These are phyloP conservation scores for Kwoniella sp. DNA, from an alignment of 768 basidiomycete species.

Conservation along the genomic window DNA sequence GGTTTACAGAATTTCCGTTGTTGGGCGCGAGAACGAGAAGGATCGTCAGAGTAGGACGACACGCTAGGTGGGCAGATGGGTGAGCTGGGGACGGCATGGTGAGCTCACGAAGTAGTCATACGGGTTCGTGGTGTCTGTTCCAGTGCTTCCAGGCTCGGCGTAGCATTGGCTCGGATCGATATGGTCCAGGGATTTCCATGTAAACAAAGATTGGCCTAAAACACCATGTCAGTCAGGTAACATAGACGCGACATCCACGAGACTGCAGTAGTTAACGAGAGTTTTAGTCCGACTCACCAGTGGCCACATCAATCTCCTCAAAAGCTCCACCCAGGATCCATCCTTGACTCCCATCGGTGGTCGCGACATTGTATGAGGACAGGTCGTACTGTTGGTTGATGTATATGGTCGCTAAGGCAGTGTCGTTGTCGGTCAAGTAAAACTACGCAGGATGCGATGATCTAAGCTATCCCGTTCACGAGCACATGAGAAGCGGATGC, in stretches of 20 bases:
- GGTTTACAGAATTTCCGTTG: no score
- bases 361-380: conserved; percentile 14
- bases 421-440: conserved; percentile 41
- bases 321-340: conserved; percentile 32
- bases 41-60: no score
- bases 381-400: conserved; percentile 30
- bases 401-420: conserved; percentile 40
- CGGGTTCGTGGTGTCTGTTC: conserved; percentile 13
- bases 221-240: no score
- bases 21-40: no score
- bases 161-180: conserved; percentile 35
- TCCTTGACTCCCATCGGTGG: conserved; percentile 15
- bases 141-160: conserved; percentile 29
- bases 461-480: no score
- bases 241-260: no score
- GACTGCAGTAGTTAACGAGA: no score
- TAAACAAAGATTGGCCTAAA: conserved; percentile 39
- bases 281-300: conserved; percentile 14
- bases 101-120: conserved; percentile 37
- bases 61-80: no score
- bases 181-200: conserved; percentile 44
- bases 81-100: no score
- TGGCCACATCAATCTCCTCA: conserved; percentile 45
- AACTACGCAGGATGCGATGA: conserved; percentile 30
- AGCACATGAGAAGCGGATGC: no score